Evolutionary conservation across 768 basidiomycete genomes (phyloP), one percentile per base, ranked within the genome.

Genomic region (Boletus huronensis): DNA sequence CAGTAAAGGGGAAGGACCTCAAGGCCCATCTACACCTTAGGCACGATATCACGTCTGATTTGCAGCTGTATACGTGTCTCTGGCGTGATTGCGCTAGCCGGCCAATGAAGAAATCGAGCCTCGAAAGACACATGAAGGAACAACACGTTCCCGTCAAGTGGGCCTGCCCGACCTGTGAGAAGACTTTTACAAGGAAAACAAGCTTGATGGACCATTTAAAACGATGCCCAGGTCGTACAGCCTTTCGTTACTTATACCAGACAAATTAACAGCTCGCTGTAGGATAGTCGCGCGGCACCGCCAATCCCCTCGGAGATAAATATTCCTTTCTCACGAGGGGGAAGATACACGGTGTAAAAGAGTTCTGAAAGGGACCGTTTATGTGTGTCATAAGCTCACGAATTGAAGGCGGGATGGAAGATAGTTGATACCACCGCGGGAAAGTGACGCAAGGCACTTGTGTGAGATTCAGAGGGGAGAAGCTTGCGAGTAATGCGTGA

Each of bases 61-160:
- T 28, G 6, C 49, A 17, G 6, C 2, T 0, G 0, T 36, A 39
- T 31, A 3, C 5, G 1, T 57, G 57, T 52, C 48, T 17, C 17
- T 58, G 57, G 56, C 6, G 19, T 9, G 1, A 2, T 2, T 58
- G 56, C 4, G 6, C 3, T 14, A 6, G 25, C 9, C 14, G 0
- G 13, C 2, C 25, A 1, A 57, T 58, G 56, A 21, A 3, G 36
- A 51, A 38, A 31, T 43, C 55, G 19, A 58, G 46, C 21, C 56
- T 57, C 9, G 43, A 34, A 39, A 44, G 56, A 11, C 56, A 58
- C 9, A 8, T 45, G 4, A 45, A 29, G 19, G 57, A 58, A 16
- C 32, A 19, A 5, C 57, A 58, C 6, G 5, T 29, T 2, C 49
- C 38, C 1, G 32, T 58, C 14, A 47, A 36, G 13, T 46, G 32